Percentiles rank a stretch among this genome's conserved stretches.
These are phyloP conservation scores for Macroventuria anomochaeta DNA, from an alignment of 2,329 filamentous ascomycete species.

Conservation along the genomic window DNA sequence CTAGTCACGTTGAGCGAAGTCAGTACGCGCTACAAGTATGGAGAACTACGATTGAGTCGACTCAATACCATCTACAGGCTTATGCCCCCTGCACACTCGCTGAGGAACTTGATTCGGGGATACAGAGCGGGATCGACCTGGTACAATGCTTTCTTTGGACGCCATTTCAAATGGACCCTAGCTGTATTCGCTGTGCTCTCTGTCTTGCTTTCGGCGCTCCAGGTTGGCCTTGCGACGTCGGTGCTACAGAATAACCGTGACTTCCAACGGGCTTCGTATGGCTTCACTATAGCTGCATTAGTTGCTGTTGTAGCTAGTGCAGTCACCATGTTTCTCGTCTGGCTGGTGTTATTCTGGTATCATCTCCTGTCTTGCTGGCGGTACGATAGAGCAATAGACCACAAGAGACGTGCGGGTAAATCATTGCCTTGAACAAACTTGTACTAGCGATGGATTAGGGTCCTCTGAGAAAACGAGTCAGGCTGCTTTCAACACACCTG, in stretches of 20 bases:
- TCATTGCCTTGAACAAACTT: no score
- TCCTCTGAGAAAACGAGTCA: no score
- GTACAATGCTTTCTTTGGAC: slow-evolving; percentile 20
- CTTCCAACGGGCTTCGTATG: slow-evolving; percentile 21
- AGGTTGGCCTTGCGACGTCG: slow-evolving; percentile 23
- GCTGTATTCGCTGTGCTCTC: slow-evolving; percentile 20
- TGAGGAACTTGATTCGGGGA: slow-evolving; percentile 15
- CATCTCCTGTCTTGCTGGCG: slow-evolving; percentile 6
- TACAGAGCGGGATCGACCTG: slow-evolving; percentile 14
- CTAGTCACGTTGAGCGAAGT: slow-evolving; percentile 23
- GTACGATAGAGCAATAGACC: slow-evolving; percentile 3
- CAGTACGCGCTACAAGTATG: slow-evolving; percentile 51
- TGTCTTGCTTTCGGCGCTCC: slow-evolving; percentile 20
- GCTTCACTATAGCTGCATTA: slow-evolving; percentile 12
- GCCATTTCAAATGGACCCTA: slow-evolving; percentile 21
- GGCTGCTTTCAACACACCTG: no score
- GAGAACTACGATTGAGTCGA: slow-evolving; percentile 53
- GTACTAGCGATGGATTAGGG: no score
- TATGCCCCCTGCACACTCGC: slow-evolving; percentile 4
- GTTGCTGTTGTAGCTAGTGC: slow-evolving; percentile 6
- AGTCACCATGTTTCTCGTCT: slow-evolving; percentile 5
- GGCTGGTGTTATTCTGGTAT: slow-evolving; percentile 18
- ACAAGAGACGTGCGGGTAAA: not conserved
- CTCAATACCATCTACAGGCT: slow-evolving; percentile 43
- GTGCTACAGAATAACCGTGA: slow-evolving; percentile 6